phyloP scores from a whole-genome alignment of 2,329 filamentous ascomycete genomes.

The Mariannaea sp. region DNA sequence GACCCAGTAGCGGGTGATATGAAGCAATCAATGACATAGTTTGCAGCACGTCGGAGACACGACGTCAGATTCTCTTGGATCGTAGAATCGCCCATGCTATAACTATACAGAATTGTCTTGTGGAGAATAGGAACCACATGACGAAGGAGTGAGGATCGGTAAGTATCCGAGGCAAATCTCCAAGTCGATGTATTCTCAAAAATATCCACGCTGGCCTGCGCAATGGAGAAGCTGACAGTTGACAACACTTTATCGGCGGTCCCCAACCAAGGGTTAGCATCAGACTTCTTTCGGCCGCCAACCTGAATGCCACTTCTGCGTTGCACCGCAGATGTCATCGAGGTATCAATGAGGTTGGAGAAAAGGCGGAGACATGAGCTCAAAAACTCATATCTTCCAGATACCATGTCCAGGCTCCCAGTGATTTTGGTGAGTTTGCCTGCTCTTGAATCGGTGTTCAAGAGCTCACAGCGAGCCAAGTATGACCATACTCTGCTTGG shows the following conservation, averaged over 20 bases:
- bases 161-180: slow-evolving; percentile 73
- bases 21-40: slow-evolving; percentile 77
- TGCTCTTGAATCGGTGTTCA: slow-evolving; percentile 76
- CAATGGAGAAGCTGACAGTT: slow-evolving; percentile 72
- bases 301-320: slow-evolving; percentile 63
- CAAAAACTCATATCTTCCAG: slow-evolving; percentile 78
- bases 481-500: slow-evolving; percentile 91
- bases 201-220: slow-evolving; percentile 77
- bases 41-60: slow-evolving; percentile 72
- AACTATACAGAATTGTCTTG: slow-evolving; percentile 72
- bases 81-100: slow-evolving; percentile 70
- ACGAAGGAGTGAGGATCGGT: slow-evolving; percentile 71
- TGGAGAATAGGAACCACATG: slow-evolving; percentile 72
- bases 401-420: slow-evolving; percentile 79
- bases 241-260: slow-evolving; percentile 79
- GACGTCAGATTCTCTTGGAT: slow-evolving; percentile 55
- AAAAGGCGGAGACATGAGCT: slow-evolving; percentile 75
- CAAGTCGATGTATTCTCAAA: slow-evolving; percentile 86
- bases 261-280: slow-evolving; percentile 65
- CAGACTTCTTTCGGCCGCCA: slow-evolving; percentile 50
- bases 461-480: slow-evolving; percentile 77
- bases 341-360: slow-evolving; percentile 74
- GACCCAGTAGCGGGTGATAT: slow-evolving; percentile 71
- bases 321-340: slow-evolving; percentile 70
- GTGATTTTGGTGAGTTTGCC: slow-evolving; percentile 79